Conservation (phyloP, 2,329 filamentous ascomycete species). For the Metarhizium anisopliae region DNA sequence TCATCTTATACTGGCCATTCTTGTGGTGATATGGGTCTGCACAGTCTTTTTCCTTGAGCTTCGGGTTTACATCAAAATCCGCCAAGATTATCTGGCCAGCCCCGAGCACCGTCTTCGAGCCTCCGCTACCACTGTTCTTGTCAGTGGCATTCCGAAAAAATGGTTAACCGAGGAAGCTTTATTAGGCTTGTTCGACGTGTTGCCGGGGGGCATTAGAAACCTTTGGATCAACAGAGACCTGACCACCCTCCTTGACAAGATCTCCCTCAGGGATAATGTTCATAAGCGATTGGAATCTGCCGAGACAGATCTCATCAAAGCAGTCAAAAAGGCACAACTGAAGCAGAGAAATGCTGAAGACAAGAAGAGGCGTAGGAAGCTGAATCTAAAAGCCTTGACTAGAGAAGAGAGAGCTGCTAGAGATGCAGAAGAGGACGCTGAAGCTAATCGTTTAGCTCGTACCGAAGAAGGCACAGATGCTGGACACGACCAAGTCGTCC, state of each 20-base stretch:
- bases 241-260: slow-evolving; percentile 74
- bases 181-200: slow-evolving; percentile 82
- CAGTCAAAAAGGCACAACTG: slow-evolving; percentile 70
- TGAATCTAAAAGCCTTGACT: slow-evolving; percentile 37
- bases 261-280: slow-evolving; percentile 63
- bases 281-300: slow-evolving; percentile 68
- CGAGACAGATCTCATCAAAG: slow-evolving; percentile 74
- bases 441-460: slow-evolving; percentile 41
- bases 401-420: slow-evolving; percentile 42
- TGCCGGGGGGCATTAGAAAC: slow-evolving; percentile 88
- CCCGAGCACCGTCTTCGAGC: slow-evolving; percentile 89
- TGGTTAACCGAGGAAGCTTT: slow-evolving; percentile 83
- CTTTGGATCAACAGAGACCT: slow-evolving; percentile 95
- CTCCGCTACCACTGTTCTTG: slow-evolving; percentile 89
- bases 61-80: slow-evolving; percentile 79
- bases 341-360: slow-evolving; percentile 56
- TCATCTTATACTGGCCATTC: slow-evolving; percentile 70
- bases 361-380: slow-evolving; percentile 51
- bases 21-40: slow-evolving; percentile 76
- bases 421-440: slow-evolving; percentile 38
- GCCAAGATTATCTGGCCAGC: slow-evolving; percentile 89
- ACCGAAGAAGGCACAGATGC: slow-evolving; percentile 38
- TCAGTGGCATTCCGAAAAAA: slow-evolving; percentile 81
- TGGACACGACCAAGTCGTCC: slow-evolving; percentile 43
- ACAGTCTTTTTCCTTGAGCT: slow-evolving; percentile 81